These are phyloP conservation scores for Lachancea thermotolerans DNA, from an alignment of 805 yeast species.

Conservation along the genomic window DNA sequence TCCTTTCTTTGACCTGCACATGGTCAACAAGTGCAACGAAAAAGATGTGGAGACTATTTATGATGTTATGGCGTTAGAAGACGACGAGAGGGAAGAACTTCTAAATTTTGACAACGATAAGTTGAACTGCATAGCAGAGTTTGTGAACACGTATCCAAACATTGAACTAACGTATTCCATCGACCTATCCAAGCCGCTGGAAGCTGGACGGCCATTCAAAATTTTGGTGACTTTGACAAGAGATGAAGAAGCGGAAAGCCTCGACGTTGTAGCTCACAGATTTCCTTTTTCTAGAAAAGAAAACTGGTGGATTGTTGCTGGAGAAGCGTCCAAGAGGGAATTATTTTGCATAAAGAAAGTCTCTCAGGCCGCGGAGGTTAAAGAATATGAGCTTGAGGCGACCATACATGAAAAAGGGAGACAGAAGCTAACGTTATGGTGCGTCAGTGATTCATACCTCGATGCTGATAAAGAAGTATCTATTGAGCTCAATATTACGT, in stretches of 20 bases:
- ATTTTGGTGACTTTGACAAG: conserved; percentile 48
- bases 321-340: conserved; percentile 53
- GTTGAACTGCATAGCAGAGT: conserved; percentile 66
- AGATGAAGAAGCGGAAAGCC: conserved; percentile 74
- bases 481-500: conserved; percentile 37
- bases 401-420: conserved; percentile 54
- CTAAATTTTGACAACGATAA: conserved; percentile 47
- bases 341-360: conserved; percentile 70
- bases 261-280: conserved; percentile 49
- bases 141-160: conserved; percentile 86
- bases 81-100: conserved; percentile 59
- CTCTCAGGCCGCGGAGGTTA: conserved; percentile 44
- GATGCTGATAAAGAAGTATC: conserved; percentile 84
- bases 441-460: conserved; percentile 84
- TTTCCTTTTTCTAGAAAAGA: conserved; percentile 52
- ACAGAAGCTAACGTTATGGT: conserved; percentile 65
- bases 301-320: conserved; percentile 85
- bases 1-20: conserved; percentile 50
- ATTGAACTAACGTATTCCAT: conserved; percentile 59
- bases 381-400: conserved; percentile 47
- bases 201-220: conserved; percentile 42
- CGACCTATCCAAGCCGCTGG: conserved; percentile 35
- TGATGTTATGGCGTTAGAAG: conserved; percentile 71
- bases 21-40: conserved; percentile 48
- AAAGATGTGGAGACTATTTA: conserved; percentile 62